phyloP scores from a whole-genome alignment of 495 filamentous ascomycete species.

The Parachaetomium inaequale region DNA sequence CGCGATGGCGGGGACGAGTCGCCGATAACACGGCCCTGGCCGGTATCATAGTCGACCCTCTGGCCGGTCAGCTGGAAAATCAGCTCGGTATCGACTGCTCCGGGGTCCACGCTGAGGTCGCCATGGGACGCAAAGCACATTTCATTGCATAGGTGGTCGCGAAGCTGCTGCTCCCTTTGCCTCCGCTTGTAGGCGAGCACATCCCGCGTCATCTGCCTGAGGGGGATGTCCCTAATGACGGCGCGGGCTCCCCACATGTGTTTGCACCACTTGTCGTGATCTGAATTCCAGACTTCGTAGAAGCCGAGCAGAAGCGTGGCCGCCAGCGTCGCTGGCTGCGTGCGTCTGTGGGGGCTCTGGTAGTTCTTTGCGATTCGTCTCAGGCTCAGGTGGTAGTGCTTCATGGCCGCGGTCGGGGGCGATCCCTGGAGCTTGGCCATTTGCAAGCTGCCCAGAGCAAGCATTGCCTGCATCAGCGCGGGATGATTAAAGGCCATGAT shows the following conservation, averaged over 20 bases:
- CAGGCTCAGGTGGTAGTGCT: constrained; percentile 87
- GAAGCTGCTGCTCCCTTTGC: constrained; percentile 28
- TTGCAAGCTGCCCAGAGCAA: constrained; percentile 83
- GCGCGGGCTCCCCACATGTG: constrained; percentile 83
- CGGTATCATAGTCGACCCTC: constrained; percentile 33
- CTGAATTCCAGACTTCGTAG: constrained; percentile 92
- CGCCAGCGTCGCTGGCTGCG: constrained; percentile 76
- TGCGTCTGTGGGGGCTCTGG: constrained; percentile 64
- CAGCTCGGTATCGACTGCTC: constrained; percentile 36
- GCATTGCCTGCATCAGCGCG: constrained; percentile 83
- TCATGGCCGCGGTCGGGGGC: constrained; percentile 72
- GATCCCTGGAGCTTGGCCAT: constrained; percentile 76
- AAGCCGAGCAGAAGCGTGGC: constrained; percentile 85
- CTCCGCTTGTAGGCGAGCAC: constrained; percentile 59
- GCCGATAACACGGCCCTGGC: constrained; percentile 18
- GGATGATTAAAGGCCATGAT: constrained; percentile 79
- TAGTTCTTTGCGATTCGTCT: constrained; percentile 73
- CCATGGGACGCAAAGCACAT: constrained; percentile 21
- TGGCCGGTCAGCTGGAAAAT: constrained; percentile 39
- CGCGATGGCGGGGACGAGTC: constrained; percentile 2
- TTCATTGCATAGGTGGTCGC: constrained; percentile 24
- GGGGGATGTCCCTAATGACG: constrained; percentile 79
- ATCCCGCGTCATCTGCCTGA: constrained; percentile 60
- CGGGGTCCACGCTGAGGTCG: constrained; percentile 18
- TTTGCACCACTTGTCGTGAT: constrained; percentile 93